These are phyloP conservation scores for Rhizophagus prolifer DNA, from an alignment of 192 early-diverging fungal genomes.

Conservation along the genomic window DNA sequence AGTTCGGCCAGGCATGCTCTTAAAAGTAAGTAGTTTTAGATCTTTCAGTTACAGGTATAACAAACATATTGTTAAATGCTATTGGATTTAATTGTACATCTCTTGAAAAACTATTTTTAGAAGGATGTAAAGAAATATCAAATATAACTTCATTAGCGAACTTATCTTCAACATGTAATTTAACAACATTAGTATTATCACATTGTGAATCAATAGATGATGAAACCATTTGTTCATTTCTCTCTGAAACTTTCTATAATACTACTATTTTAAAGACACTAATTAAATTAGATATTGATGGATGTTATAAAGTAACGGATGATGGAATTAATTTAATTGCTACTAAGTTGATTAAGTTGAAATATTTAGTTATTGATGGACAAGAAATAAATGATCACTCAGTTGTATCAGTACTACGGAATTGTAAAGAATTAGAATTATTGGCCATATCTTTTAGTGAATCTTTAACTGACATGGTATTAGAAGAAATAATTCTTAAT, in stretches of 20 bases:
- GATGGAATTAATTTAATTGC: not conserved
- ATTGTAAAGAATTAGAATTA: constrained; percentile 11
- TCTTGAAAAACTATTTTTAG: constrained; percentile 7
- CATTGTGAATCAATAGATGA: not conserved
- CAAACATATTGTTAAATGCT: not conserved
- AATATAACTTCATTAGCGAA: not conserved
- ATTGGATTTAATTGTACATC: constrained; percentile 3
- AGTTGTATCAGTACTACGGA: not conserved
- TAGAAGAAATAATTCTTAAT: not conserved
- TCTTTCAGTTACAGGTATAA: constrained; percentile 1
- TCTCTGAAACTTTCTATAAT: not conserved
- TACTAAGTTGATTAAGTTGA: not conserved
- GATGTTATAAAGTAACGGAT: constrained; percentile 8
- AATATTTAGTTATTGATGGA: constrained; percentile 21
- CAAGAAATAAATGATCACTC: constrained; percentile 11
- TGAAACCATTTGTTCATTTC: not conserved
- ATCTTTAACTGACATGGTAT: not conserved
- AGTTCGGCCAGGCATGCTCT: not conserved
- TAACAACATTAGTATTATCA: constrained; percentile 1
- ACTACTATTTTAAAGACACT: not conserved
- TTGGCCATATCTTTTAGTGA: constrained; percentile 24
- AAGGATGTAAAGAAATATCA: constrained; percentile 18
- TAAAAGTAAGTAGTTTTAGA: constrained; percentile 25
- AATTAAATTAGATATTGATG: constrained; percentile 23
- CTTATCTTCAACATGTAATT: not conserved